phyloP scores from a whole-genome alignment of 2,329 filamentous ascomycete species.

The Sporothrix pseudoabietina region DNA sequence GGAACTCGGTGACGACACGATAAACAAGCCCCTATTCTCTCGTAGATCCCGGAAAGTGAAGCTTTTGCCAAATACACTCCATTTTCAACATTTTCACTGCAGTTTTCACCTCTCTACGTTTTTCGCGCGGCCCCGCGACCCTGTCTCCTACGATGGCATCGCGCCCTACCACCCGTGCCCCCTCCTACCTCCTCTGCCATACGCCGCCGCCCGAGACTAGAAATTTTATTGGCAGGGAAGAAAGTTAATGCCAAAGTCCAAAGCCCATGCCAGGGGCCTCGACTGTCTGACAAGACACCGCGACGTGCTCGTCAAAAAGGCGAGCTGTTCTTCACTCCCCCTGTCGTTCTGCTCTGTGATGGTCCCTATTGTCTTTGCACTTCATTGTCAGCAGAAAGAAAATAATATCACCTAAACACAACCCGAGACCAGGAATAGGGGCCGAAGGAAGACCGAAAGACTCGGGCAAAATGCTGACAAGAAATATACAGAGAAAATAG shows the following conservation, averaged over 20 bases:
- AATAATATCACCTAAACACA: slow-evolving; percentile 13
- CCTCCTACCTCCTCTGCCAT: not conserved
- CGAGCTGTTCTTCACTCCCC: not conserved
- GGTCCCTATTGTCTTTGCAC: not conserved
- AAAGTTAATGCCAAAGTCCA: slow-evolving; percentile 17
- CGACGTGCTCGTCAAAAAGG: slow-evolving; percentile 15
- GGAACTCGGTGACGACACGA: not conserved
- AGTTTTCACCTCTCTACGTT: not conserved
- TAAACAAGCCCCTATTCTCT: not conserved
- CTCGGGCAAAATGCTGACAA: slow-evolving; percentile 15
- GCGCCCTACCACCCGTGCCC: not conserved
- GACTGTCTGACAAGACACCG: not conserved
- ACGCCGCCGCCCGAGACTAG: too few species aligned
- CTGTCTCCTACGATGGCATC: not conserved
- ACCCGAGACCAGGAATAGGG: not conserved
- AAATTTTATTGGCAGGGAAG: not conserved
- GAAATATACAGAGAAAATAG: not conserved
- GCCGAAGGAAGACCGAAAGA: not conserved
- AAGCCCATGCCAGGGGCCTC: slow-evolving; percentile 15
- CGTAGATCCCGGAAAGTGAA: not conserved
- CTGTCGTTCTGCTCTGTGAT: not conserved
- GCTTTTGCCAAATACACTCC: not conserved
- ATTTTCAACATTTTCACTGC: not conserved
- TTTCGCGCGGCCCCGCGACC: not conserved
- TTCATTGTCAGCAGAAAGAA: slow-evolving; percentile 1